Conservation (phyloP, 2,329 filamentous ascomycete genomes). For the Botrytis galanthina region DNA sequence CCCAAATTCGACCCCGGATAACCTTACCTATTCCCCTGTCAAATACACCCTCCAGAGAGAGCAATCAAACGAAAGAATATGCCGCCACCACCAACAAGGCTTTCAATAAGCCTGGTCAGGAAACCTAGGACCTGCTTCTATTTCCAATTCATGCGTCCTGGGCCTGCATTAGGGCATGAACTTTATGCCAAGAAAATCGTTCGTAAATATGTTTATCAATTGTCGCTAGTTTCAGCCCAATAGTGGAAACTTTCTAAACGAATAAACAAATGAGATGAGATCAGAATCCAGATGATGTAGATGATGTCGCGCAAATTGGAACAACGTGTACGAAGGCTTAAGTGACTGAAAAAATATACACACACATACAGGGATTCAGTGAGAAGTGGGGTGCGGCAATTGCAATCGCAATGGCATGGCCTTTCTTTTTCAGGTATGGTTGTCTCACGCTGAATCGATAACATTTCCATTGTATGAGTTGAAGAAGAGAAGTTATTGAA, state of each 20-base stretch:
- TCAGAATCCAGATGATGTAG: background rate
- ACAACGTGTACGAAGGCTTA: background rate
- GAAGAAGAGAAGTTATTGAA: background rate
- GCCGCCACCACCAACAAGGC: background rate
- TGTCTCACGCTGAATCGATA: background rate
- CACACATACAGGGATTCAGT: background rate
- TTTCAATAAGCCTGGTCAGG: background rate
- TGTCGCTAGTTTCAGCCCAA: background rate
- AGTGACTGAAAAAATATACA: background rate
- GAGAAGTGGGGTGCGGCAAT: conserved; percentile 8
- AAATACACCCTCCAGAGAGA: background rate
- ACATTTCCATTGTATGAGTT: background rate
- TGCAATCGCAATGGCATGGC: background rate
- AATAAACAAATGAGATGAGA: background rate
- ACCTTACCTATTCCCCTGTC: conserved; percentile 6
- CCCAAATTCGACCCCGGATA: background rate
- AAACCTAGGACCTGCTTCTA: background rate
- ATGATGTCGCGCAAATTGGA: background rate
- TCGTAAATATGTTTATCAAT: background rate
- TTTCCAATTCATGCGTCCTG: background rate
- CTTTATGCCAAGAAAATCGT: background rate
- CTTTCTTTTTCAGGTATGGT: background rate
- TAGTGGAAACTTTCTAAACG: background rate
- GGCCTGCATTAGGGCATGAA: background rate
- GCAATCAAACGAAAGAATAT: background rate